Base-by-base conservation (phyloP, 129 eudicot genomes). In the Solidago caesia region DNA sequence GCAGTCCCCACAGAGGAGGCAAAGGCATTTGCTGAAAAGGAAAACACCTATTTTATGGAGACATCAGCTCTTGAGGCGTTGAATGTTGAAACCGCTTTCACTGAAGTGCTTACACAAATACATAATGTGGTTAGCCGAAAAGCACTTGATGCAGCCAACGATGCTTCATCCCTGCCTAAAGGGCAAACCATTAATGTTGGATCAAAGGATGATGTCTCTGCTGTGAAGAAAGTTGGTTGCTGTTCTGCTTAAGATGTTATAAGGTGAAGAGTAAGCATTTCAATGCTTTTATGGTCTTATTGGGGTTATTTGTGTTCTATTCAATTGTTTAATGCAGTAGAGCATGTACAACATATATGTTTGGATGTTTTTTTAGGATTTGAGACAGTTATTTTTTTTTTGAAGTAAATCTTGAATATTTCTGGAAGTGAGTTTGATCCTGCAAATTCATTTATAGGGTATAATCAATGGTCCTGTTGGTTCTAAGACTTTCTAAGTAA, bases 1-100 rank as follows among this genome's bases (percentile, higher is more conserved):
- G 96, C 96, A 44, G 91, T 89, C 61, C 86, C 89, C 48, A 89
- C 96, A 1, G 96, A 89, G 80, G 96, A 89, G 69, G 91, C 89
- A 21, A 72, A 79, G 56, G 75, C 87, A 10, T 89, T 84, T 80
- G 96, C 96, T 0, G 96, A 89, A 84, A 89, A 87, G 74, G 96
- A 86, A 60, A 86, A 80, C 25, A 82, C 91, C 8, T 89, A 79
- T 41, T 89, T 89, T 52, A 89, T 86, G 91, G 96, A 89, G 73
- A 89, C 96, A 25, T 89, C 96, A 0, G 96, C 96, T 10, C 86
- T 89, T 2, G 96, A 89, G 83, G 83, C 96, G 2, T 60, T 86
- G 89, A 89, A 89, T 58, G 96, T 89, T 53, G 96, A 89, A 83
- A 86, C 86, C 41, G 82, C 96, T 2, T 89, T 89, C 70, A 89